Evolutionary conservation across 257 asterid species (phyloP), one percentile per base, ranked within the genome.

Genomic region (Dorcoceras hygrometricum): DNA sequence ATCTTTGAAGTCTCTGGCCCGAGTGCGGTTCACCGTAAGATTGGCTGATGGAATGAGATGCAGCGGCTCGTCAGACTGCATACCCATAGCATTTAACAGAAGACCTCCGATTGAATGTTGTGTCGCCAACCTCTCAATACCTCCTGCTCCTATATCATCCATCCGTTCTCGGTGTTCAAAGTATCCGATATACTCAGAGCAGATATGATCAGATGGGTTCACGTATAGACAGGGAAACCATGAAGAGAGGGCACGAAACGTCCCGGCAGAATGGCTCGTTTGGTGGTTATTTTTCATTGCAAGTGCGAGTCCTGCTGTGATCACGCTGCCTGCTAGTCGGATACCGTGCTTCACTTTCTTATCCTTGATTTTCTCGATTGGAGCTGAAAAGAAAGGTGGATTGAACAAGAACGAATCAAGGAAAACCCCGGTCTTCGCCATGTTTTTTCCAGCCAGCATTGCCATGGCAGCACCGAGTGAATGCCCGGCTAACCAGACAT

Each of bases 381-480:
- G 96, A 32, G 96, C 88, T 0, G 99, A 86, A 32, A 87, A 72
- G 80, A 85, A 94, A 0, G 99, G 99, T 0, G 96, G 90, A 64
- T 94, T 94, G 59, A 94, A 94, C 64, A 94, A 66, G 76, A 72
- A 94, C 0, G 96, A 78, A 10, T 88, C 91, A 2, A 94, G 83
- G 16, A 72, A 72, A 54, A 84, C 66, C 0, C 95, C 91, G 0
- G 68, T 79, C 72, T 85, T 86, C 1, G 88, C 96, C 91, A 83
- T 88, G 54, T 66, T 81, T 79, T 87, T 90, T 0, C 97, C 99
- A 0, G 86, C 92, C 4, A 87, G 91, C 86, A 94, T 29, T 9
- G 96, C 94, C 84, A 88, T 80, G 60, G 97, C 84, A 2, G 99
- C 83, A 9, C 99, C 99, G 0, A 94, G 88, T 32, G 99, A 94